Base-by-base conservation (phyloP, 2,329 filamentous ascomycete genomes). In the Purpureocillium lavendulum region DNA sequence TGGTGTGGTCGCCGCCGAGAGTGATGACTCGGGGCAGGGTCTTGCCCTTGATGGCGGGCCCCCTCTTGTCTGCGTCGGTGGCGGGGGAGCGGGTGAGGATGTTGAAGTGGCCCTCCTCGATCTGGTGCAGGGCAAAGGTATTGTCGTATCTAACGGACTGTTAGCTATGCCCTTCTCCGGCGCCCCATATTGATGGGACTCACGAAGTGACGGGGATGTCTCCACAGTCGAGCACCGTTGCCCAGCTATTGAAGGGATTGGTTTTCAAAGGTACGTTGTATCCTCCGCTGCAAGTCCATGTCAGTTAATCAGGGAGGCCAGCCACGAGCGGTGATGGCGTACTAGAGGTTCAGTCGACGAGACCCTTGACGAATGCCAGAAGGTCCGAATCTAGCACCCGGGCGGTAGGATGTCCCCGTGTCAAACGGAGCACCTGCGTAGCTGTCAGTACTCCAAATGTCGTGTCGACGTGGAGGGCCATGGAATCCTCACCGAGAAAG, bases 291-390 rank as follows among this genome's bases (percentile, higher is more conserved):
- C 67, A 37, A 9, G 0, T 4, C 4, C 33, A 17, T 30, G 32
- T 38, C 4, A 40, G 36, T 7, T 7, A n/a, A n/a, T n/a, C n/a
- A n/a, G n/a, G n/a, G n/a, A n/a, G n/a, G n/a, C n/a, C 9, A 3
- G 5, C 6, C 6, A 26, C 21, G 21, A 26, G 21, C 4, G 16
- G 21, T 2, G 5, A 3, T 3, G 17, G 36, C 80, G 53, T 80
- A 89, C 84, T 92, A 92, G 41, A 92, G 80, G 65, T 90, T 92
- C 49, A 92, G 75, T 49, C 86, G 77, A 54, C 86, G 80, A 56
- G 85, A 90, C 64, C 86, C 87, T 70, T 92, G 87, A 58, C 87
- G 77, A 52, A 92, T 90, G 35, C 86, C 86, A 26, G 81, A 86
- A 9, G 87, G 87, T 0, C 87, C 87, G 50, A 94, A 94, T 29